Conservation (phyloP, 176 grass and related monocot species). For the Bolboschoenus planiculmis region DNA sequence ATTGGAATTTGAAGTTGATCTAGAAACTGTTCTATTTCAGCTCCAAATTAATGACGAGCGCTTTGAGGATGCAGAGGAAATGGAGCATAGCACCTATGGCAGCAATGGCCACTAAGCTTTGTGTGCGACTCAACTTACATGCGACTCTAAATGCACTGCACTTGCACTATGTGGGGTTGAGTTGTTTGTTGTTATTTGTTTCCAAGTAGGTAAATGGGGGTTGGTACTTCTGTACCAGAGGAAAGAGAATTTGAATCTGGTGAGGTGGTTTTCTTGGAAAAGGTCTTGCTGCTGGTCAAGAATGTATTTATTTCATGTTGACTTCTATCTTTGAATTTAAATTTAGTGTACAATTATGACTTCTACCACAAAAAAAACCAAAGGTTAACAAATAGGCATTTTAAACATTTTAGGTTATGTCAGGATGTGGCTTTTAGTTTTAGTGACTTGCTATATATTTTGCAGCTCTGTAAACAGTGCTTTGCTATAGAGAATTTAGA, state of each 20-base stretch:
- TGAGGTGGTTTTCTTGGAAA: conserved; percentile 36
- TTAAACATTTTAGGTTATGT: neutral
- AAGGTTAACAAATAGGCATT: conserved; percentile 11
- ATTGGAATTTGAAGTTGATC: neutral
- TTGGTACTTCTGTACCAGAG: neutral
- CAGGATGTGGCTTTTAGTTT: neutral
- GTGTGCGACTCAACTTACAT: neutral
- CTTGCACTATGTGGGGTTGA: conserved; percentile 18
- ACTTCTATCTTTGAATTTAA: conserved; percentile 21
- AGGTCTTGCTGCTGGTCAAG: conserved; percentile 99
- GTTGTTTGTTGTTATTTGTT: neutral
- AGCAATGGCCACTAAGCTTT: conserved; percentile 43
- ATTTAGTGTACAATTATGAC: conserved; percentile 23
- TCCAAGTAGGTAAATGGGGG: neutral
- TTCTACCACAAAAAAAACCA: conserved; percentile 11
- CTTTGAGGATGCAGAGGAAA: conserved; percentile 92
- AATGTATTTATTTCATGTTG: conserved; percentile 58
- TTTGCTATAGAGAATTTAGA: conserved; percentile 5
- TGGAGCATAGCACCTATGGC: conserved; percentile 25
- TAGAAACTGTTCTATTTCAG: conserved; percentile 23
- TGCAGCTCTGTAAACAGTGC: conserved; percentile 3
- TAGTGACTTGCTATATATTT: neutral
- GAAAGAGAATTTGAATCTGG: conserved; percentile 15
- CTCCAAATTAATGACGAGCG: conserved; percentile 74
- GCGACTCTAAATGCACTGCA: neutral